Percentiles rank a stretch among this genome's conserved stretches.
These are phyloP conservation scores for Elongisporangium anandrum DNA, from an alignment of 352 stramenopile genomes.

Conservation along the genomic window DNA sequence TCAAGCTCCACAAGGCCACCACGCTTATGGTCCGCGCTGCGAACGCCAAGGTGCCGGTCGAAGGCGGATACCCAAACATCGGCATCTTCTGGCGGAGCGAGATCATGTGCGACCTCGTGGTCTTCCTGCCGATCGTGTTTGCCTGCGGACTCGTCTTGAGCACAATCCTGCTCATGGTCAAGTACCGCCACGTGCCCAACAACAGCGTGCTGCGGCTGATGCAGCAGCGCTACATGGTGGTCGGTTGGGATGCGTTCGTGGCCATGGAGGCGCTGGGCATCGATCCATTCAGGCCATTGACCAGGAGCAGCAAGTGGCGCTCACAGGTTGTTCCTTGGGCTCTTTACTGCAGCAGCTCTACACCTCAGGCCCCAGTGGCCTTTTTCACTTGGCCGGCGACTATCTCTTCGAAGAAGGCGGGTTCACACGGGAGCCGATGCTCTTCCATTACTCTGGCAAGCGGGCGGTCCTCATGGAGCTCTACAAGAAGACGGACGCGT, in stretches of 20 bases:
- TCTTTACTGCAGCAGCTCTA: slow-evolving; percentile 34
- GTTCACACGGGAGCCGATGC: slow-evolving; percentile 14
- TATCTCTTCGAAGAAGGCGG: slow-evolving; percentile 26
- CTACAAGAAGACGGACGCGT: slow-evolving; percentile 5
- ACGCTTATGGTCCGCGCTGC: slow-evolving; percentile 24
- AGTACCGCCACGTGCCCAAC: slow-evolving; percentile 17
- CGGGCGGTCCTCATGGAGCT: slow-evolving; percentile 22
- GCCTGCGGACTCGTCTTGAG: slow-evolving; percentile 7
- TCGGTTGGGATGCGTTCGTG: slow-evolving; percentile 40
- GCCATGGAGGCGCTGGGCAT: slow-evolving; percentile 28
- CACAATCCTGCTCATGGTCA: slow-evolving; percentile 17
- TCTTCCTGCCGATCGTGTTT: slow-evolving; percentile 18
- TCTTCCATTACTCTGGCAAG: slow-evolving; percentile 20
- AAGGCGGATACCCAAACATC: slow-evolving; percentile 23
- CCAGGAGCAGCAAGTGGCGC: slow-evolving; percentile 15
- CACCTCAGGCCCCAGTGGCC: slow-evolving; percentile 26
- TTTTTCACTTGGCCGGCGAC: slow-evolving; percentile 26
- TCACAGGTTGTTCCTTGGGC: slow-evolving; percentile 21
- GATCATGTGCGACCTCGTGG: slow-evolving; percentile 38
- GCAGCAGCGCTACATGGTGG: slow-evolving; percentile 30
- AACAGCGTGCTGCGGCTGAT: slow-evolving; percentile 28
- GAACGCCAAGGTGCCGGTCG: slow-evolving; percentile 19
- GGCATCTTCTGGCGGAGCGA: slow-evolving; percentile 37
- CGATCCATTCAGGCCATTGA: slow-evolving; percentile 23
- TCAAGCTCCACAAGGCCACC: slow-evolving; percentile 15